These are phyloP conservation scores for Gamsiella multidivaricata DNA, from an alignment of 192 early-diverging fungal genomes.

Conservation along the genomic window DNA sequence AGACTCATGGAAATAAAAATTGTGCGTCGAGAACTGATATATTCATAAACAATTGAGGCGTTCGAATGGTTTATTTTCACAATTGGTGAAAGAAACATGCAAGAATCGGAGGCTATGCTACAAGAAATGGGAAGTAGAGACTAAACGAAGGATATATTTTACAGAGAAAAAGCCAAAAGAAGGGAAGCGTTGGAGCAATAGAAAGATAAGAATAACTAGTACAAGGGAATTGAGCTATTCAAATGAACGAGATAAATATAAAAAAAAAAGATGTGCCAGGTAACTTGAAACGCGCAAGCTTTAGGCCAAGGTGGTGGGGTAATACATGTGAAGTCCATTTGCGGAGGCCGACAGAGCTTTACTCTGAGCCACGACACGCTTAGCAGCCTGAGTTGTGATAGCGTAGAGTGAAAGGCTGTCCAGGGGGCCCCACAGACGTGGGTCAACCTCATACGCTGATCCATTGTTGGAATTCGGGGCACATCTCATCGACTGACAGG, in stretches of 20 bases:
- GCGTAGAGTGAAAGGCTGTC: conserved; percentile 39
- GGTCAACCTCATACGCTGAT: conserved; percentile 31
- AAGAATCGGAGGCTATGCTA: not conserved
- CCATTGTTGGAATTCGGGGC: not conserved
- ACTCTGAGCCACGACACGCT: conserved; percentile 47
- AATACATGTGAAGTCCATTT: conserved; percentile 40
- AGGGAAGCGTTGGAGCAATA: not conserved
- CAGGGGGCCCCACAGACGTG: conserved; percentile 40
- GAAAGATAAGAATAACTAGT: not conserved
- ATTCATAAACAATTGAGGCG: too few species aligned
- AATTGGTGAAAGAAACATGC: not conserved
- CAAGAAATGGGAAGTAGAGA: not conserved
- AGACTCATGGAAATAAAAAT: too few species aligned
- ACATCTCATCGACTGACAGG: conserved; percentile 21
- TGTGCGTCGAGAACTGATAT: too few species aligned
- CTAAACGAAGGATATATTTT: not conserved
- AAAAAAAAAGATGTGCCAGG: conserved; percentile 1
- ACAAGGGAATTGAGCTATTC: not conserved
- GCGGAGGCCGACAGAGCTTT: conserved; percentile 37
- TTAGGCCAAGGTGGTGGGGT: conserved; percentile 39
- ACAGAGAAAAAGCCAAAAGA: not conserved
- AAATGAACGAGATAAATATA: not conserved
- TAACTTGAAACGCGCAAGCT: too few species aligned
- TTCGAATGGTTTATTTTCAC: too few species aligned
- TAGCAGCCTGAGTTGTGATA: conserved; percentile 49